Percentiles rank a stretch among this genome's conserved stretches.
Evolutionary conservation across 2,329 filamentous ascomycete species (phyloP).

Genomic region (Trichoderma simmonsii): DNA sequence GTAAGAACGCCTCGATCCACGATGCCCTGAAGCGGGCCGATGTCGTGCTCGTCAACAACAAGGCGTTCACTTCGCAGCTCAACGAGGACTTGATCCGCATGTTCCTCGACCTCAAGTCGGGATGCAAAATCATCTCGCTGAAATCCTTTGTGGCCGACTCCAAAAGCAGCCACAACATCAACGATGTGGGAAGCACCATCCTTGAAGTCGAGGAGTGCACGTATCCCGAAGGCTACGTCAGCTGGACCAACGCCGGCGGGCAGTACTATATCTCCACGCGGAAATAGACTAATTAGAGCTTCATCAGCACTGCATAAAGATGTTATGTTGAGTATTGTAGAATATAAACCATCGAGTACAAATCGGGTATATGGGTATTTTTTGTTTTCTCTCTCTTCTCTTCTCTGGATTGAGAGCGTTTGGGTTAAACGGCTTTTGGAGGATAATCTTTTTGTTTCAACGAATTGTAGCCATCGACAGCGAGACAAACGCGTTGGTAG

Average conservation of each 20-base stretch:
- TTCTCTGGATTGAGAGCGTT: neutral
- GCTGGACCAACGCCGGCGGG: constrained; percentile 84
- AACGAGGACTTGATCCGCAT: constrained; percentile 83
- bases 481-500: constrained; percentile 3
- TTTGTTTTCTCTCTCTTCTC: neutral
- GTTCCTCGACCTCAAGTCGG: constrained; percentile 89
- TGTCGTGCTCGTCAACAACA: constrained; percentile 97
- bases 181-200: constrained; percentile 76
- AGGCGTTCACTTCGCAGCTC: constrained; percentile 84
- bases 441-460: constrained; percentile 7
- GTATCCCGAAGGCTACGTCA: constrained; percentile 72
- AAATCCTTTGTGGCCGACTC: constrained; percentile 85
- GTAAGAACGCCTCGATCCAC: constrained; percentile 66
- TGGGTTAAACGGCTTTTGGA: constrained; percentile 6
- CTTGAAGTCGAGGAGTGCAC: constrained; percentile 67
- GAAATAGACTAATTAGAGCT: constrained; percentile 46
- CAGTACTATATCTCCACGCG: constrained; percentile 86
- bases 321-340: constrained; percentile 19
- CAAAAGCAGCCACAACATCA: constrained; percentile 71
- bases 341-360: constrained; percentile 11
- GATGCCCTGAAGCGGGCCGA: constrained; percentile 78
- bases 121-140: constrained; percentile 84
- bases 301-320: constrained; percentile 29
- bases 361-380: constrained; percentile 14
- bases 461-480: constrained; percentile 4